A percentile compares a stretch with the other conserved stretches of the same genome.
Conservation (phyloP, 495 filamentous ascomycete species). For the Copromyces sp. region DNA sequence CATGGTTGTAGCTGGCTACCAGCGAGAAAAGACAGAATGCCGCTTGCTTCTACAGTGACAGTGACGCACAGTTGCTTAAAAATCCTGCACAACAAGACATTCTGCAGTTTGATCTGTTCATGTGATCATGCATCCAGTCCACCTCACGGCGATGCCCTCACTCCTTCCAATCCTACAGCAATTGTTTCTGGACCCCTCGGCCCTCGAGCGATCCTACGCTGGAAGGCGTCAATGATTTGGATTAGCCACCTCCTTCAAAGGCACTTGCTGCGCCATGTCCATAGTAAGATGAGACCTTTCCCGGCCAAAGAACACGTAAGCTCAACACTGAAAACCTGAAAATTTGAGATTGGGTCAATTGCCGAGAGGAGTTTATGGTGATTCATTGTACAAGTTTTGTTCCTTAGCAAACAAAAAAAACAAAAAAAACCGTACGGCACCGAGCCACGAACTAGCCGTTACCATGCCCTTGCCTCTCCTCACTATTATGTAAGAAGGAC, state of each 20-base stretch:
- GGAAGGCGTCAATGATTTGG: neutral
- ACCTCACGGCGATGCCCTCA: neutral
- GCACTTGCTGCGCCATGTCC: neutral
- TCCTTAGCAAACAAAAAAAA: neutral
- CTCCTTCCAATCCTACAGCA: neutral
- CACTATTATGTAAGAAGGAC: conserved; percentile 11
- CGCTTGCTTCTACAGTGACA: neutral
- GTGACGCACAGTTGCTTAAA: neutral
- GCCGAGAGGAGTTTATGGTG: neutral
- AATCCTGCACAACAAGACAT: neutral
- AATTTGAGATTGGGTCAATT: neutral
- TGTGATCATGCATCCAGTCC: neutral
- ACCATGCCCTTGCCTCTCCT: neutral
- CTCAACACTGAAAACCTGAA: neutral
- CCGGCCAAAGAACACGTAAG: neutral
- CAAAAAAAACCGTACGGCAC: neutral
- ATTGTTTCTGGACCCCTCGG: neutral
- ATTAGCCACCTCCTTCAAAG: neutral
- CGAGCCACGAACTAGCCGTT: neutral
- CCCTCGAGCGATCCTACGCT: neutral
- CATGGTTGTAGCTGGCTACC: neutral
- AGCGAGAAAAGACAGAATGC: neutral
- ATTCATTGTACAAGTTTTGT: neutral
- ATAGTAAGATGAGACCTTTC: neutral
- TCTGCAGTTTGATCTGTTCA: neutral